Evolutionary conservation across 2,329 filamentous ascomycete species (phyloP).

Genomic region (Xylaria sp.): DNA sequence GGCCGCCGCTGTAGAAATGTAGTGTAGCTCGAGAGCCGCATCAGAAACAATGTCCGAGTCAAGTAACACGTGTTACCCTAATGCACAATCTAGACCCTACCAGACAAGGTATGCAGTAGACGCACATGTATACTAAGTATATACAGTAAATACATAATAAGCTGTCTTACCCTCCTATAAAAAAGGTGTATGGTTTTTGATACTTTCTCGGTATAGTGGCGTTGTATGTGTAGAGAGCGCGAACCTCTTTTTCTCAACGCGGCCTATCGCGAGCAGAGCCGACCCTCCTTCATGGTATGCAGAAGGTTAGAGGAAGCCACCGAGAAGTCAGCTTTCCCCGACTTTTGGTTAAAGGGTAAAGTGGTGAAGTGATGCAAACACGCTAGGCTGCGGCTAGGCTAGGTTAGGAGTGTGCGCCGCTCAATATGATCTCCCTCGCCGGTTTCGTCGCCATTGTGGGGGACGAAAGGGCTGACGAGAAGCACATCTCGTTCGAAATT

Average conservation of each 20-base stretch:
- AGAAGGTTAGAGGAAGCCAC: constrained; percentile 2
- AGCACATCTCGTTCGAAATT: background rate
- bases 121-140: background rate
- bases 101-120: background rate
- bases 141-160: too few species aligned
- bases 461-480: background rate
- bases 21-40: background rate
- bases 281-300: constrained; percentile 22
- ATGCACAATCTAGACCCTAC: background rate
- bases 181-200: constrained; percentile 18
- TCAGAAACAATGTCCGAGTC: constrained; percentile 12
- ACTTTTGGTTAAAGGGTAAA: background rate
- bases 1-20: background rate
- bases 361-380: constrained; percentile 4
- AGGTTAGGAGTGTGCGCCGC: background rate
- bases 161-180: constrained; percentile 4
- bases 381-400: constrained; percentile 11
- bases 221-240: constrained; percentile 3
- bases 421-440: constrained; percentile 14
- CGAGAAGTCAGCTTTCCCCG: constrained; percentile 4
- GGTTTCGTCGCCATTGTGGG: constrained; percentile 1
- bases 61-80: constrained; percentile 21
- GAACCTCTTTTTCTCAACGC: background rate
- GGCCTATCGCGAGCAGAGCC: constrained; percentile 21
- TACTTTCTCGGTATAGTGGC: constrained; percentile 3